phyloP scores from a whole-genome alignment of 768 basidiomycete genomes.

The Termitomyces sp. region DNA sequence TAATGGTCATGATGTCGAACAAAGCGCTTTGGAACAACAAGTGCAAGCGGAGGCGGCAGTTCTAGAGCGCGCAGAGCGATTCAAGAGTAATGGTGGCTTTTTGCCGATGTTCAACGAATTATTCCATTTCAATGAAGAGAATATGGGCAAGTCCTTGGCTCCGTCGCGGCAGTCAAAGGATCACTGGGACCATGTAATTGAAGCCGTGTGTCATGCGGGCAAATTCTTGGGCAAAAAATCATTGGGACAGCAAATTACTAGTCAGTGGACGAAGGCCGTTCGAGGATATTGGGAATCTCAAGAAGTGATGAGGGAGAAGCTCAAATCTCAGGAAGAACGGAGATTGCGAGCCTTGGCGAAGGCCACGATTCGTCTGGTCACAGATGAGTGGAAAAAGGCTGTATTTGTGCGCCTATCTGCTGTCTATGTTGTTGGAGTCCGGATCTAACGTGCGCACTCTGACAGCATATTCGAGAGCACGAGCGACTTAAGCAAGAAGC shows the following conservation, averaged over 20 bases:
- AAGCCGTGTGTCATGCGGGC: slow-evolving; percentile 29
- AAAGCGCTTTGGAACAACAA: slow-evolving; percentile 20
- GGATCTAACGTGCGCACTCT: background rate
- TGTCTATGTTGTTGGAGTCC: background rate
- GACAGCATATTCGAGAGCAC: slow-evolving; percentile 69
- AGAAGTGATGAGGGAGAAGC: slow-evolving; percentile 56
- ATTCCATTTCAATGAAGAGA: slow-evolving; percentile 22
- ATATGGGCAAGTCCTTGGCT: slow-evolving; percentile 18
- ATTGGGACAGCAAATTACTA: slow-evolving; percentile 32
- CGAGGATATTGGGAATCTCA: slow-evolving; percentile 72
- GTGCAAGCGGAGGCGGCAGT: slow-evolving; percentile 26
- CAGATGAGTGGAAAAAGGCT: slow-evolving; percentile 83
- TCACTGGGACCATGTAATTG: slow-evolving; percentile 55
- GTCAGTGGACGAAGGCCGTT: slow-evolving; percentile 60
- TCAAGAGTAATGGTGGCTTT: slow-evolving; percentile 32
- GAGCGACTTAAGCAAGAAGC: slow-evolving; percentile 56
- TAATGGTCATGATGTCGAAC: slow-evolving; percentile 42
- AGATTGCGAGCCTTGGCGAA: slow-evolving; percentile 63
- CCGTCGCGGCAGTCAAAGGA: slow-evolving; percentile 35
- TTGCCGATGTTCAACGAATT: slow-evolving; percentile 31
- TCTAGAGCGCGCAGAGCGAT: slow-evolving; percentile 26
- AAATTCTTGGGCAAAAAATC: slow-evolving; percentile 22
- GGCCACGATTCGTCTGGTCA: slow-evolving; percentile 63
- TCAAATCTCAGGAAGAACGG: slow-evolving; percentile 57
- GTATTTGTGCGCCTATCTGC: slow-evolving; percentile 54